Base-by-base conservation (phyloP, 2,329 filamentous ascomycete species). In the Scleromitrula shiraiana region DNA sequence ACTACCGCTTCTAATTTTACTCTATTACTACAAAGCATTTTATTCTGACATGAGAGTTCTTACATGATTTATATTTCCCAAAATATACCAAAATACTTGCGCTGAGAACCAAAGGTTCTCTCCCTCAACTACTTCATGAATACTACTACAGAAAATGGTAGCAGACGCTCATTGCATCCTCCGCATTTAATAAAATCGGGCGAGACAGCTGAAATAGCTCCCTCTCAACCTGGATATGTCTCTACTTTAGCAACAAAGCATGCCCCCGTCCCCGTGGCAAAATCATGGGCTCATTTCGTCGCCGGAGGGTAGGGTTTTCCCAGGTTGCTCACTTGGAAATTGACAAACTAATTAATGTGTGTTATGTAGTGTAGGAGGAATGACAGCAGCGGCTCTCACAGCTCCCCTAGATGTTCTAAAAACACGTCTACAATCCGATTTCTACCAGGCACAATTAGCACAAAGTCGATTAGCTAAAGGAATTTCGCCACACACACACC, bases 381-480 rank as follows among this genome's bases (percentile, higher is more conserved):
- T 95, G 83, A 89, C 88, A 15, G 84, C 91, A 9, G 87, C 91
- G 20, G 83, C 86, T n/a, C 69, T 96, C n/a, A 96, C 91, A 2
- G 89, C 88, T 7, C 91, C 91, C 19, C 83, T 97, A 51, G 91
- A 96, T 63, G 90, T 96, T 26, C 77, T 97, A 42, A 95, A 95
- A 67, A 97, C 91, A 9, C 82, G 91, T 29, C 74, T 97, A 3
- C 91, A 97, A 66, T 94, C 88, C 61, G 90, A 95, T 63, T 94
- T 94, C 65, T 96, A 96, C 73, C 88, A 95, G 65, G 75, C 82
- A 7, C 87, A 95, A 67, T 76, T 95, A 38, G 76, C 76, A 24
- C 78, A 83, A 14, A 76, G 79, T 7, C 78, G 85, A 41, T 70
- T 77, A n/a, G 76, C 80, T 62, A 62, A 61, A 36, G 62, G 62